Evolutionary conservation across 2,329 filamentous ascomycete species (phyloP), one percentile per base, ranked within the genome.

Genomic region (Venturia aucupariae): DNA sequence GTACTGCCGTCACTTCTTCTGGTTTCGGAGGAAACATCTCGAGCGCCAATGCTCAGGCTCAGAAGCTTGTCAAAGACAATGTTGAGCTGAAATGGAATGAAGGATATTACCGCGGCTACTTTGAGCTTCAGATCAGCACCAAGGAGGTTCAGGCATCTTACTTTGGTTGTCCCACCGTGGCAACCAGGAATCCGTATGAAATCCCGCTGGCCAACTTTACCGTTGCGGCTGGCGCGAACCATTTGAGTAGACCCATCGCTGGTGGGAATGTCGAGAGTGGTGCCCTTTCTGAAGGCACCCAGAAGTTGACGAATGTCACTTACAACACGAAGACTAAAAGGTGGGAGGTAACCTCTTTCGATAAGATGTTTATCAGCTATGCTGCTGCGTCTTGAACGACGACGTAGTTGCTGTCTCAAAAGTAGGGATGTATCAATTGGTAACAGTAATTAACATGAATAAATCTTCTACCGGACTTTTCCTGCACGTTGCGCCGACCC

Each of bases 171-270:
- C 86, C 86, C 0, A 85, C 81, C 0, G 78, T 88, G 5, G 76
- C 82, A 27, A 81, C 75, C 4, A 78, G 84, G 54, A 89, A 88
- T 69, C 76, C 80, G 0, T 83, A 84, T 72, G 88, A 90, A 70
- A 81, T 90, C 54, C 80, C 82, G 0, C 73, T 90, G 27, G 87
- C 86, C 0, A 89, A 88, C 71, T 90, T 90, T 70, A 88, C 86
- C 0, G 86, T 90, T 11, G 72, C 80, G 66, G 80, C 74, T 30
- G 86, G 85, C 0, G 86, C 79, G 65, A 90, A 89, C 68, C 81
- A 76, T 66, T 70, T 90, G 60, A 71, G 78, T 66, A 71, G 82
- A 17, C 78, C 80, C 8, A 78, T 82, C 30, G 80, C 74, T 4
- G 77, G 78, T 24, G 81, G 80, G 2, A 68, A 78, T 1, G 81